phyloP scores from a whole-genome alignment of 352 stramenopile species.

The Globisporangium echinulatum region DNA sequence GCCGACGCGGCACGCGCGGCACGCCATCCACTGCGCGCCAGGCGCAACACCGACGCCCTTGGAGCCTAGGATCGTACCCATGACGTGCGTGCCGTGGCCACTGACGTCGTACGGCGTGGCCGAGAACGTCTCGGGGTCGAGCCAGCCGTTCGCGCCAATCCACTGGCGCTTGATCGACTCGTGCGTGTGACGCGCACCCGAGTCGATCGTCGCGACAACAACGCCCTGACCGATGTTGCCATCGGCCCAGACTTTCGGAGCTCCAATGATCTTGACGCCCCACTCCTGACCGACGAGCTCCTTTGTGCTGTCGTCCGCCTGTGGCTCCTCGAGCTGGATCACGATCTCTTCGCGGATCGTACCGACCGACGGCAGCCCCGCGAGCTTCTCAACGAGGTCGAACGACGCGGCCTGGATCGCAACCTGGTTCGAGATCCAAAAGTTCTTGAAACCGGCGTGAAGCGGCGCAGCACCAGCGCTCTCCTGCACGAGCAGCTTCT shows the following conservation, averaged over 20 bases:
- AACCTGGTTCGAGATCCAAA: constrained; percentile 24
- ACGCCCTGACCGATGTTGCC: constrained; percentile 14
- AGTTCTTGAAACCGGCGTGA: constrained; percentile 13
- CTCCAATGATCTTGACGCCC: constrained; percentile 13
- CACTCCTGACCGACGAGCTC: constrained; percentile 9
- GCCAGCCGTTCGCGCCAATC: constrained; percentile 13
- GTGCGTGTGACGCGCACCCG: constrained; percentile 16
- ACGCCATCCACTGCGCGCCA: constrained; percentile 12
- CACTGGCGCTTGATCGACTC: constrained; percentile 17
- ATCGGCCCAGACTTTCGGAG: constrained; percentile 11
- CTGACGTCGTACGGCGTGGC: constrained; percentile 14
- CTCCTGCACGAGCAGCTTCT: constrained; percentile 2
- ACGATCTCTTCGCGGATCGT: constrained; percentile 10
- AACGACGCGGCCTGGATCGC: constrained; percentile 8
- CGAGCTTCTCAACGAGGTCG: constrained; percentile 17
- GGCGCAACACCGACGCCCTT: constrained; percentile 16
- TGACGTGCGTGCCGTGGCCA: constrained; percentile 16
- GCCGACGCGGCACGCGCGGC: constrained; percentile 12
- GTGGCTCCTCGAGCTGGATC: neutral
- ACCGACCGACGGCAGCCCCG: constrained; percentile 3
- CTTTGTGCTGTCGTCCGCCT: neutral
- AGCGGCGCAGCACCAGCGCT: neutral
- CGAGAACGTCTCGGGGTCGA: constrained; percentile 13
- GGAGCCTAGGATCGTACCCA: constrained; percentile 12
- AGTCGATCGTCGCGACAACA: constrained; percentile 15